Evolutionary conservation across 257 asterid species (phyloP).

Genomic region (Solanum megistacrolobum): DNA sequence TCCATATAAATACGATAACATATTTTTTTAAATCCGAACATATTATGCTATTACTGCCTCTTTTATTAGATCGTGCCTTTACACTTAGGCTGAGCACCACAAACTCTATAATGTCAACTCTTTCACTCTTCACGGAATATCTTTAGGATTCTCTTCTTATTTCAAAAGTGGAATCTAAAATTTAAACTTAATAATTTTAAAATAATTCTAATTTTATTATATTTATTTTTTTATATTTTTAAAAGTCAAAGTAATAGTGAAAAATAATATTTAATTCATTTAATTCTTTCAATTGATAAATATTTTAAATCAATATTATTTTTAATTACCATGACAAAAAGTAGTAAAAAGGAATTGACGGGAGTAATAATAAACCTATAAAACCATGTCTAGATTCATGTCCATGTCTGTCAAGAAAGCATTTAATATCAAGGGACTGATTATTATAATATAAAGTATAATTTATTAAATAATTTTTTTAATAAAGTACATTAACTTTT

Average conservation of each 20-base stretch:
- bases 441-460: neutral
- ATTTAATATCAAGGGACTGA: neutral
- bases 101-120: neutral
- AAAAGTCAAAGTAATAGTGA: neutral
- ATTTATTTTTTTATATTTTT: neutral
- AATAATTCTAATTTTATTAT: neutral
- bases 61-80: neutral
- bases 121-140: neutral
- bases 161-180: neutral
- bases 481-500: too few relatives aligned
- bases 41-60: neutral
- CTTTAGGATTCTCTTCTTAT: neutral
- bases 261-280: too few relatives aligned
- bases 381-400: neutral
- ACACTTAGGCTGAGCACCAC: neutral
- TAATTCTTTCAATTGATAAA: too few relatives aligned
- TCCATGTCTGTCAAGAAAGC: neutral
- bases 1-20: neutral
- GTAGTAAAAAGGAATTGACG: neutral
- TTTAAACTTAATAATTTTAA: neutral
- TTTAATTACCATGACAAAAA: neutral
- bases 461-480: too few relatives aligned
- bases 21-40: rapidly evolving
- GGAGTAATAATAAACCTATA: too few relatives aligned
- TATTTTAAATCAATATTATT: too few relatives aligned